These are phyloP conservation scores for Stenocarpella maydis DNA, from an alignment of 2,329 filamentous ascomycete species.

Conservation along the genomic window DNA sequence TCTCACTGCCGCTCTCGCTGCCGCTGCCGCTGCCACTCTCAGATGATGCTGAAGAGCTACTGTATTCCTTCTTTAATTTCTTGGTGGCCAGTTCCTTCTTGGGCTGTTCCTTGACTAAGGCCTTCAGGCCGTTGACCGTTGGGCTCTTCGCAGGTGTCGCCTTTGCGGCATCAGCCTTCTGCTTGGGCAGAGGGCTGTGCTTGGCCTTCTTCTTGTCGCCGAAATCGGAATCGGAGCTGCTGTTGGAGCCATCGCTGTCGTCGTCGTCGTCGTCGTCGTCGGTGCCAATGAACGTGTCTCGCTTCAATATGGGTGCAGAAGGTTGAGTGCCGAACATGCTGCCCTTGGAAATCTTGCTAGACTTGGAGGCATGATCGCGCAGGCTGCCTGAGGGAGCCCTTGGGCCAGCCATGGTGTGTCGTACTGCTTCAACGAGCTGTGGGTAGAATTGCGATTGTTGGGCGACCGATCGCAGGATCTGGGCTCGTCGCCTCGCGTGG, in stretches of 20 bases:
- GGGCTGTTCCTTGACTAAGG: constrained; percentile 26
- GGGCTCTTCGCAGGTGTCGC: constrained; percentile 30
- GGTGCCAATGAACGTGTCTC: constrained; percentile 43
- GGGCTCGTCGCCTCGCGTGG: not conserved
- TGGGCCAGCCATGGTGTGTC: constrained; percentile 30
- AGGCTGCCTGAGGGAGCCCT: constrained; percentile 30
- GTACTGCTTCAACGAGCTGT: not conserved
- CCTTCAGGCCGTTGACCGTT: constrained; percentile 32
- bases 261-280: constrained; percentile 36
- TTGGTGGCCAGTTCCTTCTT: constrained; percentile 30
- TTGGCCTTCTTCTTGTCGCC: constrained; percentile 47
- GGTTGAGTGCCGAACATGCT: constrained; percentile 31
- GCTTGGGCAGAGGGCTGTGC: constrained; percentile 34
- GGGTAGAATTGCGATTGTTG: constrained; percentile 15
- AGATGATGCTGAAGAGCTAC: constrained; percentile 30
- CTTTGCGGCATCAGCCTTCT: constrained; percentile 26
- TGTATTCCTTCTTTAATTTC: constrained; percentile 36
- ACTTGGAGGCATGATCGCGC: constrained; percentile 34
- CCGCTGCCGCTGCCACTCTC: constrained; percentile 23
- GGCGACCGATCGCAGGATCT: not conserved
- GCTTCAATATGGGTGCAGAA: constrained; percentile 45
- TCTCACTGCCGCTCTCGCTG: not conserved
- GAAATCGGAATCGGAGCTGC: constrained; percentile 43
- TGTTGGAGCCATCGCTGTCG: constrained; percentile 42
- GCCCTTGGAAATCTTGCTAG: constrained; percentile 25